Evolutionary conservation across 2,329 filamentous ascomycete species (phyloP).

Genomic region (Botrytis byssoidea): DNA sequence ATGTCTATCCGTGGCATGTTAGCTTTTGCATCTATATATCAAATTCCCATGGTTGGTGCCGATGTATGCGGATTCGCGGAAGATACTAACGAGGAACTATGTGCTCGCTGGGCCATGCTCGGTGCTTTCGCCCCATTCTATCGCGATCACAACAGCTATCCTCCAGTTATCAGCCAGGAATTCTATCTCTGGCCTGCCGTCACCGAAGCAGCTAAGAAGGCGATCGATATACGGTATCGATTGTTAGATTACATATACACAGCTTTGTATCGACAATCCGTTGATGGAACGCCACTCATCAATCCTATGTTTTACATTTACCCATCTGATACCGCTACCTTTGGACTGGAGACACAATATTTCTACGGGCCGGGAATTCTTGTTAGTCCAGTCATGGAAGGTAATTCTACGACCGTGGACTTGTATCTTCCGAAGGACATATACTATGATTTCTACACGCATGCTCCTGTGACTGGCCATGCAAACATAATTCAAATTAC

Average conservation of each 20-base stretch:
- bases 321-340: slow-evolving; percentile 50
- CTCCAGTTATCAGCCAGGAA: slow-evolving; percentile 58
- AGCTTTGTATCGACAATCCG: slow-evolving; percentile 57
- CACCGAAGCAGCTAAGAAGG: slow-evolving; percentile 61
- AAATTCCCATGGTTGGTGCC: slow-evolving; percentile 65
- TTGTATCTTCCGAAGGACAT: slow-evolving; percentile 51
- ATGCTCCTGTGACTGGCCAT: slow-evolving; percentile 44
- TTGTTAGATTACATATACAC: slow-evolving; percentile 82
- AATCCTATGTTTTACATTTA: slow-evolving; percentile 73
- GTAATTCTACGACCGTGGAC: slow-evolving; percentile 46
- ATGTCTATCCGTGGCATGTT: slow-evolving; percentile 58
- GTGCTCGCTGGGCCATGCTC: slow-evolving; percentile 71
- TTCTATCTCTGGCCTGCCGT: slow-evolving; percentile 69
- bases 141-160: slow-evolving; percentile 65
- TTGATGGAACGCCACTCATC: slow-evolving; percentile 62
- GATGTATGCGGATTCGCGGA: slow-evolving; percentile 77
- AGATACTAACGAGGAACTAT: slow-evolving; percentile 66
- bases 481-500: slow-evolving; percentile 43
- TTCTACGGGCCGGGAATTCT: slow-evolving; percentile 51
- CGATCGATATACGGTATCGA: slow-evolving; percentile 70
- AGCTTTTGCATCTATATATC: slow-evolving; percentile 62
- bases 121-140: slow-evolving; percentile 76
- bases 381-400: slow-evolving; percentile 49
- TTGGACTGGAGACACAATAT: slow-evolving; percentile 50
- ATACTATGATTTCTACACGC: slow-evolving; percentile 54